Conservation (phyloP, 371 early-diverging fungal genomes). For the Apophysomyces elegans region DNA sequence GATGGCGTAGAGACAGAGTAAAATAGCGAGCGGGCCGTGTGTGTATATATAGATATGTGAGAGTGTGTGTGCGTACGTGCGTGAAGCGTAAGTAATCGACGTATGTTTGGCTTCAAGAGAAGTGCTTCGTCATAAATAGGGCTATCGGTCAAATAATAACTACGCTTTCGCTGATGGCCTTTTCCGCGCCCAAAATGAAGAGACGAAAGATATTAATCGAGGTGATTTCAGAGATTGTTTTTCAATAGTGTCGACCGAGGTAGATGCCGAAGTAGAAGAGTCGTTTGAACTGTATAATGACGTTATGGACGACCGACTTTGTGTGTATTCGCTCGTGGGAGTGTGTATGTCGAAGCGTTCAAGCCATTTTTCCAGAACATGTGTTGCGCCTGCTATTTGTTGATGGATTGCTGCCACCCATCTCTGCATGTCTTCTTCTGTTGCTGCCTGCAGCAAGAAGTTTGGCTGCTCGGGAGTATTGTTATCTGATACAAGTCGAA, state of each 20-base stretch:
- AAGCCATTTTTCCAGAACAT: constrained; percentile 30
- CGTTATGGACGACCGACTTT: background rate
- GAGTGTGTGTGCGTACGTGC: background rate
- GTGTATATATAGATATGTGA: background rate
- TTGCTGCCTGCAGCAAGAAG: constrained; percentile 18
- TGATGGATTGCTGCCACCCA: constrained; percentile 20
- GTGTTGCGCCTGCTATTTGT: constrained; percentile 7
- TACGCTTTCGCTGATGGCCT: background rate
- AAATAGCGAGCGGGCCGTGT: background rate
- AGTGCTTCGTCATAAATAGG: too few species aligned
- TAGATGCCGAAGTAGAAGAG: constrained; percentile 12
- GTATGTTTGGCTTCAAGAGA: too few species aligned
- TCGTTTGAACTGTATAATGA: constrained; percentile 9
- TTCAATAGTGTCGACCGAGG: constrained; percentile 12
- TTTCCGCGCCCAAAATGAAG: constrained; percentile 8
- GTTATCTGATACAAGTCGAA: constrained; percentile 21
- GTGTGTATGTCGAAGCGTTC: constrained; percentile 22
- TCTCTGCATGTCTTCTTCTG: constrained; percentile 16
- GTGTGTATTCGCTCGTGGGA: background rate
- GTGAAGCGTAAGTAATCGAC: background rate
- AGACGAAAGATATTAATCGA: constrained; percentile 11
- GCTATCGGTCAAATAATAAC: too few species aligned
- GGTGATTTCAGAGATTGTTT: constrained; percentile 9
- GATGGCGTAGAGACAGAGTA: background rate
- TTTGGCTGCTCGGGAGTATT: constrained; percentile 11